A percentile compares a stretch with the other conserved stretches of the same genome.
Evolutionary conservation across 2,329 filamentous ascomycete genomes (phyloP).

Genomic region (Juglanconis juglandina): DNA sequence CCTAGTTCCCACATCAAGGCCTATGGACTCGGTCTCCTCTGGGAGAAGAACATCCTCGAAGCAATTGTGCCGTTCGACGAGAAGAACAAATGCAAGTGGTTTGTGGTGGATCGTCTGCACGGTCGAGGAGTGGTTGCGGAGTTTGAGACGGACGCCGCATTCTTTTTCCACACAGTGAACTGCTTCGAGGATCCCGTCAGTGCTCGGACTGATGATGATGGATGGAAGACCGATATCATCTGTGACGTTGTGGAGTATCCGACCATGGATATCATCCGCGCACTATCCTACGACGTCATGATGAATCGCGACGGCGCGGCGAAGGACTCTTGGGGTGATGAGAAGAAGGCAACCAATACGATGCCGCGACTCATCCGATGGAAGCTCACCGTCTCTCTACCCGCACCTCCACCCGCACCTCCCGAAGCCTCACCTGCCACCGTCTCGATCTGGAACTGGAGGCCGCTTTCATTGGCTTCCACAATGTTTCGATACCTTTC

Average conservation of each 20-base stretch:
- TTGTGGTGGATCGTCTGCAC: slow-evolving; percentile 65
- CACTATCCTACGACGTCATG: slow-evolving; percentile 68
- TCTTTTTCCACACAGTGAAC: slow-evolving; percentile 79
- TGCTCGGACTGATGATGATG: slow-evolving; percentile 29
- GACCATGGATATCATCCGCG: slow-evolving; percentile 61
- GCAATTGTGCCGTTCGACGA: slow-evolving; percentile 62
- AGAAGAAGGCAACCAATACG: slow-evolving; percentile 34
- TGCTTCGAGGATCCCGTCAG: slow-evolving; percentile 54
- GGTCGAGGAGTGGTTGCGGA: slow-evolving; percentile 64
- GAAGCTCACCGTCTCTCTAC: slow-evolving; percentile 35
- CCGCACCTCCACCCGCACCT: neutral
- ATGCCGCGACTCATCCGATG: slow-evolving; percentile 41
- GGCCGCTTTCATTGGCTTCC: too few species aligned
- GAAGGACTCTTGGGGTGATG: slow-evolving; percentile 39
- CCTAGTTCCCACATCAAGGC: slow-evolving; percentile 60
- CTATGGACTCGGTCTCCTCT: slow-evolving; percentile 57
- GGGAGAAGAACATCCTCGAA: slow-evolving; percentile 65
- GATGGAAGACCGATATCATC: slow-evolving; percentile 45
- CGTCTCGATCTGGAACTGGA: too few species aligned
- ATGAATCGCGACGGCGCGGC: slow-evolving; percentile 48
- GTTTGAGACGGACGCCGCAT: slow-evolving; percentile 67
- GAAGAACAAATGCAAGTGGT: slow-evolving; percentile 60
- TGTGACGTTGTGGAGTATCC: slow-evolving; percentile 65
- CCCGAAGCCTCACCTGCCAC: neutral
- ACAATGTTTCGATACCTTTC: neutral